Percentiles rank a stretch among this genome's conserved stretches.
Evolutionary conservation across 805 yeast species (phyloP).

Genomic region (Suhomyces emberorum): DNA sequence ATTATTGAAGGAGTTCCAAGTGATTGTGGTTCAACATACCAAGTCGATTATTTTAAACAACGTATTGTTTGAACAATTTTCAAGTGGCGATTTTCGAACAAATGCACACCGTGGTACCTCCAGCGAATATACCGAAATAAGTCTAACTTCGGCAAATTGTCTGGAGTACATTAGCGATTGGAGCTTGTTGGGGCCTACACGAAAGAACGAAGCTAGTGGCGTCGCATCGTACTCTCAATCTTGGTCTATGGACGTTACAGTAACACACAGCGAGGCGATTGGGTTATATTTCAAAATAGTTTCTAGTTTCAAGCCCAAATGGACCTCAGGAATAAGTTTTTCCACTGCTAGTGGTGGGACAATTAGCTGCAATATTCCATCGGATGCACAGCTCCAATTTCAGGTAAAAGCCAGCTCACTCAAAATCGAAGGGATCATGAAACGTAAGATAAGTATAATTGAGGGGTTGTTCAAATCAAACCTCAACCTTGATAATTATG

Average conservation of each 20-base stretch:
- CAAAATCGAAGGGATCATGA: not conserved
- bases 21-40: constrained; percentile 1
- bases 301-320: not conserved
- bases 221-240: constrained; percentile 5
- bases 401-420: constrained; percentile 5
- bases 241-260: constrained; percentile 4
- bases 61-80: constrained; percentile 2
- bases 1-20: constrained; percentile 14
- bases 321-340: not conserved
- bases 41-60: constrained; percentile 6
- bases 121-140: not conserved
- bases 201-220: constrained; percentile 5
- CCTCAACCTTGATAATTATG: constrained; percentile 6
- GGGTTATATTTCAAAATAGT: not conserved
- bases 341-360: constrained; percentile 1
- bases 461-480: not conserved
- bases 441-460: constrained; percentile 2
- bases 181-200: constrained; percentile 8
- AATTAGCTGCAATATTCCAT: constrained; percentile 7
- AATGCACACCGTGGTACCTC: not conserved
- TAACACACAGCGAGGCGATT: not conserved
- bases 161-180: constrained; percentile 2
- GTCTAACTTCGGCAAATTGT: constrained; percentile 1
- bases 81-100: constrained; percentile 1
- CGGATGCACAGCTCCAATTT: constrained; percentile 8